Evolutionary conservation across 257 asterid genomes (phyloP), one percentile per base, ranked within the genome.

Genomic region (Leonotis leonurus): DNA sequence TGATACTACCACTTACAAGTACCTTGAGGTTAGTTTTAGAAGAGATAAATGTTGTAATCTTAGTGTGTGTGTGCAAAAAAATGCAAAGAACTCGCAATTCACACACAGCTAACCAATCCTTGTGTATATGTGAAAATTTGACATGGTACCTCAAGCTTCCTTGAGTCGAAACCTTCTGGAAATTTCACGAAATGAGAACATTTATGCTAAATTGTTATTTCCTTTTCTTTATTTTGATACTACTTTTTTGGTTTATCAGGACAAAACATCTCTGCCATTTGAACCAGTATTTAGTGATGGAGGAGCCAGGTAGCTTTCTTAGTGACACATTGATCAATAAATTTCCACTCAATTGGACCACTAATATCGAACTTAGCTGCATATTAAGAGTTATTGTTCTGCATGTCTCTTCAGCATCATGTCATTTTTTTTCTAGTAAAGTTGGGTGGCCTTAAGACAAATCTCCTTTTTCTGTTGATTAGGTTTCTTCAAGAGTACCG

Each of bases 241-340:
- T 57, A n/a, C 56, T 3, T 62, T 50, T 69, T 65, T 45, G 62
- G 27, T 62, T 67, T 72, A 50, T 53, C 90, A 93, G 97, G 97
- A 74, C 62, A 85, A 81, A 83, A 87, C 97, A 50, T 83, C 95
- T 60, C 43, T 85, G 73, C 96, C 96, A 2, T 93, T 80, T 56
- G 96, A 87, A 74, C 88, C 97, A 32, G 93, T 93, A 60, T 81
- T 78, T 60, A 85, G 97, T 70, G 99, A 93, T 64, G 91, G 70
- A 52, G 89, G 82, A 78, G 99, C 99, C 63, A 89, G 96, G 99
- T 89, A 85, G 50, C 53, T 56, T 1, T 13, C 18, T 20, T 35
- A n/a, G n/a, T 20, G 20, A 20, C 27, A 9, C 2, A 39, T 16
- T 46, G 21, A 33, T 61, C 33, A 10, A 11, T n/a, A 7, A 11